These are phyloP conservation scores for Fusarium stilboides DNA, from an alignment of 2,329 filamentous ascomycete genomes.

Conservation along the genomic window DNA sequence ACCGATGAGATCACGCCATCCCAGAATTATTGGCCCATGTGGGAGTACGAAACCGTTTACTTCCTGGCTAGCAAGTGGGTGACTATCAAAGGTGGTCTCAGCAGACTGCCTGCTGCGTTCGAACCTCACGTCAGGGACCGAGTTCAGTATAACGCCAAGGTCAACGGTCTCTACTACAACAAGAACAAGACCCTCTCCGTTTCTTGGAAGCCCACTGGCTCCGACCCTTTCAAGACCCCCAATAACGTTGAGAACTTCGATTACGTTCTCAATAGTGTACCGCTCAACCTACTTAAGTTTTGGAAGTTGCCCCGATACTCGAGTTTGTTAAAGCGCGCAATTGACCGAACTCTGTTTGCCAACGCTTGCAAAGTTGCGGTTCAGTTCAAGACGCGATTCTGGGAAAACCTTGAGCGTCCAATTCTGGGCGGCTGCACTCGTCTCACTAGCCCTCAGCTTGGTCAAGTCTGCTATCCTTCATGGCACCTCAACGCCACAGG, in stretches of 20 bases:
- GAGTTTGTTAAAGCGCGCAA: conserved; percentile 47
- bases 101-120: conserved; percentile 9
- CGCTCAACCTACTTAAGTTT: conserved; percentile 56
- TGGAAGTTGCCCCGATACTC: conserved; percentile 57
- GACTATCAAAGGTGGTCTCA: conserved; percentile 21
- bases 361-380: conserved; percentile 54
- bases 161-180: conserved; percentile 10
- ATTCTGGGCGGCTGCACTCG: conserved; percentile 76
- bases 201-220: conserved; percentile 38
- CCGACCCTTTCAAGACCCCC: conserved; percentile 38
- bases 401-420: conserved; percentile 66
- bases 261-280: conserved; percentile 57
- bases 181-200: conserved; percentile 26
- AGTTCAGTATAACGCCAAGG: conserved; percentile 13
- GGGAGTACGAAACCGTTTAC: conserved; percentile 43
- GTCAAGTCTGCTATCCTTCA: conserved; percentile 41
- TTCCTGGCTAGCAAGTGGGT: conserved; percentile 35
- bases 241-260: conserved; percentile 54
- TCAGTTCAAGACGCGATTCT: conserved; percentile 73
- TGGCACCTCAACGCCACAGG: conserved; percentile 41
- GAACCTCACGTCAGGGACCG: not conserved
- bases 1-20: conserved; percentile 43
- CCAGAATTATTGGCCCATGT: conserved; percentile 46
- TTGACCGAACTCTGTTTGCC: conserved; percentile 46
- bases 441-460: conserved; percentile 26